A percentile compares a stretch with the other conserved stretches of the same genome.
Conservation (phyloP, 1,284 basidiomycete species). For the Fomes fomentarius region DNA sequence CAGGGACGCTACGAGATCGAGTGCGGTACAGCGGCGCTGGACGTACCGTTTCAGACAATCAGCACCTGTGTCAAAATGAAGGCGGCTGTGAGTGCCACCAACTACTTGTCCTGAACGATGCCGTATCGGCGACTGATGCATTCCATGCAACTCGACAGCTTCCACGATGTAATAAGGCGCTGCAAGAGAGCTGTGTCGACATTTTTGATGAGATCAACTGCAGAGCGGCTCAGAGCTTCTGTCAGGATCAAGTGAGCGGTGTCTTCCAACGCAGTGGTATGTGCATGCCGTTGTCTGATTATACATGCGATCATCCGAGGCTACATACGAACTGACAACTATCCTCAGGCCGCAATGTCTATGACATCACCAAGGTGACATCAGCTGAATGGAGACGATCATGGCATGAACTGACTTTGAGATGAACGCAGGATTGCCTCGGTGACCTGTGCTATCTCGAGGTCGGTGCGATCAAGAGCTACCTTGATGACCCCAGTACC, state of each 20-base stretch:
- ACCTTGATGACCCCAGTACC: constrained; percentile 59
- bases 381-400: background rate
- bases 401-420: background rate
- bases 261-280: constrained; percentile 55
- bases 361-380: constrained; percentile 71
- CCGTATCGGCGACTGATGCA: background rate
- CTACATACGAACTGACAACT: background rate
- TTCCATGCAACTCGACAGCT: constrained; percentile 39
- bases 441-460: constrained; percentile 62
- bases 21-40: constrained; percentile 57
- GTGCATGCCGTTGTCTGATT: constrained; percentile 18
- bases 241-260: constrained; percentile 56
- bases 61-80: constrained; percentile 63
- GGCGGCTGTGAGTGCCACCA: constrained; percentile 45
- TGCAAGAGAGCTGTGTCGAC: constrained; percentile 53
- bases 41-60: constrained; percentile 61
- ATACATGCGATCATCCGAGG: background rate
- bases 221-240: constrained; percentile 63
- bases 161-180: constrained; percentile 53
- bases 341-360: constrained; percentile 57
- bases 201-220: constrained; percentile 65
- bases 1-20: constrained; percentile 66
- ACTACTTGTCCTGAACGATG: background rate
- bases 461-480: constrained; percentile 49
- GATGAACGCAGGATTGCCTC: constrained; percentile 46